These are phyloP conservation scores for Puccinia novopanici DNA, from an alignment of 1,284 basidiomycete genomes.

Conservation along the genomic window DNA sequence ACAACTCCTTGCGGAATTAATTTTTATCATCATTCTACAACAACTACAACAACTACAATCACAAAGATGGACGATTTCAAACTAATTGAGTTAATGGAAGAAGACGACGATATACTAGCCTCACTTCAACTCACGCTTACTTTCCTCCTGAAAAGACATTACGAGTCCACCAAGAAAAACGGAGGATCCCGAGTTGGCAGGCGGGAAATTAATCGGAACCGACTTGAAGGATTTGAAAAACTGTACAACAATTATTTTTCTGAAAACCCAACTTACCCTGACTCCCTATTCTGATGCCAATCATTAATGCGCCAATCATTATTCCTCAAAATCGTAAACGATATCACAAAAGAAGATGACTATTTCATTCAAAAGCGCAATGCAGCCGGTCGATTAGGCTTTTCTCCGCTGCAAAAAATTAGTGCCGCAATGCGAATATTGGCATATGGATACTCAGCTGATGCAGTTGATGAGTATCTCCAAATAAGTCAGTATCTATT, in stretches of 20 bases:
- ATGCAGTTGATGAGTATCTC: constrained; percentile 15
- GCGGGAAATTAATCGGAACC: neutral
- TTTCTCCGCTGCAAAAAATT: constrained; percentile 2
- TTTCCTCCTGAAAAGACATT: neutral
- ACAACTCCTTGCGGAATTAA: too few species aligned
- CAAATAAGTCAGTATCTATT: too few species aligned
- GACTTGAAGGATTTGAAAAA: neutral
- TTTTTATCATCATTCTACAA: too few species aligned
- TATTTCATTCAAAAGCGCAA: constrained; percentile 15
- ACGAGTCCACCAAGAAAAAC: neutral
- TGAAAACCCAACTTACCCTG: constrained; percentile 5
- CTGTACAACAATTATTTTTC: constrained; percentile 5
- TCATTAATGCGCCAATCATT: constrained; percentile 9
- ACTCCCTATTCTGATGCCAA: neutral
- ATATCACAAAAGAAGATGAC: constrained; percentile 36
- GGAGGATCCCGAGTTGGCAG: neutral
- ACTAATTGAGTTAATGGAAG: neutral
- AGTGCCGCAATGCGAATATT: neutral
- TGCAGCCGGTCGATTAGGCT: neutral
- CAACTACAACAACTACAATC: too few species aligned
- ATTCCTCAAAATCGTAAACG: neutral
- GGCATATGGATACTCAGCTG: constrained; percentile 8
- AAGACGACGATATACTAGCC: neutral
- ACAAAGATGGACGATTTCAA: neutral
- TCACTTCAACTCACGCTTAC: neutral